Conservation (phyloP, 2,329 filamentous ascomycete species). For the Dothideomycetidae sp. region DNA sequence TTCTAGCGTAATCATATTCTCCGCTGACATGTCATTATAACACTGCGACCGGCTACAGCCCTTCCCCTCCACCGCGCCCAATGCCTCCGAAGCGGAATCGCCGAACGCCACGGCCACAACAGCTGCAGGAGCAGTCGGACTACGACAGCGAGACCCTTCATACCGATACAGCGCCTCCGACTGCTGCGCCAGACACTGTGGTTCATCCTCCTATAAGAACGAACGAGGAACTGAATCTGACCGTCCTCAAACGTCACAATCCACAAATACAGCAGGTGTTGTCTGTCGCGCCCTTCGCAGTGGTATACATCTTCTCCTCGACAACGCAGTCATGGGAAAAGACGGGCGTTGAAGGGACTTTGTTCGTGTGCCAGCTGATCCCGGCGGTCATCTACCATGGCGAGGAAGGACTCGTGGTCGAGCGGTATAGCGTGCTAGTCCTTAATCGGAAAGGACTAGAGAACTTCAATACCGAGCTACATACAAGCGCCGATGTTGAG, state of each 20-base stretch:
- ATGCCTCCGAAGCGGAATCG: constrained; percentile 7
- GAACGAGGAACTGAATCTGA: constrained; percentile 76
- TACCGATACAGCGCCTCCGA: constrained; percentile 20
- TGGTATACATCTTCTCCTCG: constrained; percentile 67
- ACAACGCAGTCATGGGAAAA: constrained; percentile 65
- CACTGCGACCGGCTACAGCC: not conserved
- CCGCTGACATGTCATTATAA: constrained; percentile 2
- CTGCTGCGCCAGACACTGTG: constrained; percentile 5
- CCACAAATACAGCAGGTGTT: constrained; percentile 59
- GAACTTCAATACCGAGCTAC: constrained; percentile 32
- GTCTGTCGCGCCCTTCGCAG: constrained; percentile 70
- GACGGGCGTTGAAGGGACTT: constrained; percentile 66
- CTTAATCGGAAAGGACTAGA: constrained; percentile 35
- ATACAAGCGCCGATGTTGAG: constrained; percentile 30
- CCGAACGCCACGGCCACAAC: constrained; percentile 14
- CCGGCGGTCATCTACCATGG: constrained; percentile 2
- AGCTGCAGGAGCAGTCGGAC: constrained; percentile 26
- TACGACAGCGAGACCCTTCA: constrained; percentile 35
- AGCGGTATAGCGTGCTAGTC: constrained; percentile 32
- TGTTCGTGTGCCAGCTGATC: constrained; percentile 65
- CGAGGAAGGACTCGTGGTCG: constrained; percentile 15
- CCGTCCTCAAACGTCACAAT: constrained; percentile 68
- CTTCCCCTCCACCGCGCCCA: not conserved
- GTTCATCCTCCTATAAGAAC: constrained; percentile 41
- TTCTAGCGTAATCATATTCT: too few species aligned